These are phyloP conservation scores for Teunomyces aglyptinius DNA, from an alignment of 805 yeast genomes.

Conservation along the genomic window DNA sequence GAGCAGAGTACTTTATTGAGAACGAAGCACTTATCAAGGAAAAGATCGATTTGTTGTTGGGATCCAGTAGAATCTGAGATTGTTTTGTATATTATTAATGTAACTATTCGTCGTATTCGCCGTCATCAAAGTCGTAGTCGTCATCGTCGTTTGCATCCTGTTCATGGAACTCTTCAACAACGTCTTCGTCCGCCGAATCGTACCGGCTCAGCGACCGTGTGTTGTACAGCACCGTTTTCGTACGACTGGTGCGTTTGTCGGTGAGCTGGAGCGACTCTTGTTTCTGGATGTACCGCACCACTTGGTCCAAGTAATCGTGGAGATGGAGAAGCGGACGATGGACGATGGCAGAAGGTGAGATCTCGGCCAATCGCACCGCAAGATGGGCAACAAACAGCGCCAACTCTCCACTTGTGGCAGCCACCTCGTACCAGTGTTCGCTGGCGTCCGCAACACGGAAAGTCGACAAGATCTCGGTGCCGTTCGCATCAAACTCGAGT, in stretches of 20 bases:
- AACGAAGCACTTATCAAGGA: constrained; percentile 65
- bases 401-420: constrained; percentile 29
- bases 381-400: constrained; percentile 24
- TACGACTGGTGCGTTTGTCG: constrained; percentile 2
- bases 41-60: constrained; percentile 72
- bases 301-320: constrained; percentile 26
- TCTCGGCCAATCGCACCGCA: constrained; percentile 18
- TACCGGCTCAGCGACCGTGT: constrained; percentile 1
- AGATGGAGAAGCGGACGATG: constrained; percentile 28
- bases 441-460: constrained; percentile 6
- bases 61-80: constrained; percentile 45
- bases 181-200: constrained; percentile 12
- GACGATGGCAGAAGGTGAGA: constrained; percentile 15
- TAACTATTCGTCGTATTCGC: constrained; percentile 10
- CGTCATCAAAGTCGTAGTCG: constrained; percentile 14
- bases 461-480: constrained; percentile 23
- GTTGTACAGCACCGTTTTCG: constrained; percentile 6
- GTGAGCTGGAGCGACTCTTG: constrained; percentile 19
- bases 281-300: constrained; percentile 26
- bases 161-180: constrained; percentile 10
- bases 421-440: constrained; percentile 36
- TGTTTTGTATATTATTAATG: constrained; percentile 4
- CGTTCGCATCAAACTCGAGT: constrained; percentile 32
- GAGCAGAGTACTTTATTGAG: constrained; percentile 74
- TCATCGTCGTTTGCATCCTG: constrained; percentile 17